Conservation (phyloP, 1,139 yeast genomes). For the Meyerozyma sp. region DNA sequence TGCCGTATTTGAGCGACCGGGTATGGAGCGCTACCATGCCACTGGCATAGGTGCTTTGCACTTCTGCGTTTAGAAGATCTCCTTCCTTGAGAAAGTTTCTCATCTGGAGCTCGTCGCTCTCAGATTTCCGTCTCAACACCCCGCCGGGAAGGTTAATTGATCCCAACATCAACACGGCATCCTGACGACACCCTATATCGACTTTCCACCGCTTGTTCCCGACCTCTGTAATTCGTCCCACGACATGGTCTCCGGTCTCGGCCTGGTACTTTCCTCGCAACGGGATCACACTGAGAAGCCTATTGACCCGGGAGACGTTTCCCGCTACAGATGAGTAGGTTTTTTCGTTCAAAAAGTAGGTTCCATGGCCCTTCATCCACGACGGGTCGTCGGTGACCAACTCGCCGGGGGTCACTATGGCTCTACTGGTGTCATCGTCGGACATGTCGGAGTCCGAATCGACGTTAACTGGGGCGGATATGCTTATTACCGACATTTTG, state of each 20-base stretch:
- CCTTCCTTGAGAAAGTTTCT: conserved; percentile 91
- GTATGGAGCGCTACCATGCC: conserved; percentile 95
- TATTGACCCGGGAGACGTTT: conserved; percentile 76
- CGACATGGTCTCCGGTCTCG: conserved; percentile 93
- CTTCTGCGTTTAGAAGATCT: conserved; percentile 94
- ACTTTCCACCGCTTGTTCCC: conserved; percentile 96
- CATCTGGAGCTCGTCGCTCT: conserved; percentile 95
- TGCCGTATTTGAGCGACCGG: conserved; percentile 91
- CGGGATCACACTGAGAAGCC: conserved; percentile 80
- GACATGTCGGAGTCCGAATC: conserved; percentile 30
- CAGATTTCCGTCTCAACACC: conserved; percentile 86
- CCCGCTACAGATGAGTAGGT: conserved; percentile 95
- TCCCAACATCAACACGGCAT: conserved; percentile 88
- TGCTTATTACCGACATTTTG: conserved; percentile 1
- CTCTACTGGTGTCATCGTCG: conserved; percentile 15
- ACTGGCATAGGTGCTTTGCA: conserved; percentile 81
- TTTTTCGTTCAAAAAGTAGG: conserved; percentile 65
- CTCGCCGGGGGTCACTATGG: conserved; percentile 92
- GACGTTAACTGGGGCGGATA: conserved; percentile 4
- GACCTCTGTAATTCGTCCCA: conserved; percentile 92
- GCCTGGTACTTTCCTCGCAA: conserved; percentile 84
- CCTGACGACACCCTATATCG: conserved; percentile 90
- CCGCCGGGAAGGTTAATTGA: conserved; percentile 98
- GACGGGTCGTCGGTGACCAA: conserved; percentile 89
- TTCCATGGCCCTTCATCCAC: conserved; percentile 99